Conservation (phyloP, 306 rosid genomes). For the Cajanus cajan region DNA sequence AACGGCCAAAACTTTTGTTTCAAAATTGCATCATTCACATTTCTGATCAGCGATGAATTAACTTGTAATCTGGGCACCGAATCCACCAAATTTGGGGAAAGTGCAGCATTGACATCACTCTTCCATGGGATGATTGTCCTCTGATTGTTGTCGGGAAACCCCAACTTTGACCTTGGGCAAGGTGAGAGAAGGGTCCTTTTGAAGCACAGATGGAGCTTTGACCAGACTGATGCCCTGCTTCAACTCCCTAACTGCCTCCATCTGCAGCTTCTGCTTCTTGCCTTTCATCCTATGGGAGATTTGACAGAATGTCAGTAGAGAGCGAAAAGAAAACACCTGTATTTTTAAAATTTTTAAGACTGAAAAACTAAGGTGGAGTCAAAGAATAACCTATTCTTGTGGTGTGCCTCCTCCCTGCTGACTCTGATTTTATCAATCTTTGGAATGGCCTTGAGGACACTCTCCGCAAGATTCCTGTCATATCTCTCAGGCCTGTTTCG, state of each 20-base stretch:
- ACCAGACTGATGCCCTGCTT: conserved; percentile 46
- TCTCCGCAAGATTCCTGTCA: conserved; percentile 59
- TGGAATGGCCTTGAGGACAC: conserved; percentile 65
- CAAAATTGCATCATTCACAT: not conserved
- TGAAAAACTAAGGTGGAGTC: too few relatives aligned
- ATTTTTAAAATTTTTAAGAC: not conserved
- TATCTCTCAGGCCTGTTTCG: conserved; percentile 81
- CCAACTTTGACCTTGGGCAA: conserved; percentile 52
- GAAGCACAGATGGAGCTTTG: conserved; percentile 52
- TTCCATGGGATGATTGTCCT: conserved; percentile 56
- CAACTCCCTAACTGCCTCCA: conserved; percentile 48
- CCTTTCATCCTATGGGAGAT: conserved; percentile 50
- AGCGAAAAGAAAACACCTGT: not conserved
- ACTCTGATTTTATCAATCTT: conserved; percentile 67
- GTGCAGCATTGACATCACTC: conserved; percentile 45
- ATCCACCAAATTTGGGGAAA: not conserved
- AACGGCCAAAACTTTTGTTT: not conserved
- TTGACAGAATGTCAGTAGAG: not conserved
- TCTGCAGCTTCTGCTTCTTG: conserved; percentile 31
- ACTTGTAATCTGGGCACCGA: not conserved
- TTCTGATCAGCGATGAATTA: not conserved
- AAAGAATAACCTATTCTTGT: conserved; percentile 46
- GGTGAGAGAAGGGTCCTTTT: conserved; percentile 46
- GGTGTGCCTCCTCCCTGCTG: conserved; percentile 47
- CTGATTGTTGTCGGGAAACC: conserved; percentile 39